Percentiles rank a stretch among this genome's conserved stretches.
These are phyloP conservation scores for Citeromyces hawaiiensis DNA, from an alignment of 1,139 yeast species.

Conservation along the genomic window DNA sequence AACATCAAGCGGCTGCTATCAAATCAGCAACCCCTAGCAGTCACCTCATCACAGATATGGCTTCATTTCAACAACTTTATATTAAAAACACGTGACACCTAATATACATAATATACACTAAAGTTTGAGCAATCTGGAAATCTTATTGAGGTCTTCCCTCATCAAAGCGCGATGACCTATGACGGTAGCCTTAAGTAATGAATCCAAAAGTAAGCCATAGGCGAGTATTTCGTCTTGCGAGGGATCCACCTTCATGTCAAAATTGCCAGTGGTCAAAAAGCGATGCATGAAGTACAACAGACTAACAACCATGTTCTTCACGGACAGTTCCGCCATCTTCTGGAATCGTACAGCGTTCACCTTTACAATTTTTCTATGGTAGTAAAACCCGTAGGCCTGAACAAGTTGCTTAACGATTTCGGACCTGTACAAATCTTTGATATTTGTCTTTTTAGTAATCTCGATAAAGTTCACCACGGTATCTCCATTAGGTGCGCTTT, in stretches of 20 bases:
- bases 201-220: background rate
- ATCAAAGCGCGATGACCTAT: background rate
- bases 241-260: conserved; percentile 10
- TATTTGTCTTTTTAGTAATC: conserved; percentile 11
- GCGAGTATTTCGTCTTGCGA: background rate
- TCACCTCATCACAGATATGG: no score
- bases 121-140: background rate
- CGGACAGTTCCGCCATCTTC: conserved; percentile 7
- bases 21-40: no score
- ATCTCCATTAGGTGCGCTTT: conserved; percentile 5
- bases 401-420: conserved; percentile 13
- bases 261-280: conserved; percentile 10
- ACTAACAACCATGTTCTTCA: conserved; percentile 12
- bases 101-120: conserved; percentile 1
- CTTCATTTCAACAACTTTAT: no score
- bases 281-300: conserved; percentile 13
- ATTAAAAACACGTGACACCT: no score
- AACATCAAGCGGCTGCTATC: no score
- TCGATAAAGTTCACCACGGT: conserved; percentile 13
- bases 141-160: background rate
- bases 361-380: conserved; percentile 10
- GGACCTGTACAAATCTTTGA: conserved; percentile 13
- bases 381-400: conserved; percentile 16
- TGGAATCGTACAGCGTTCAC: conserved; percentile 10
- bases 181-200: conserved; percentile 1